Conservation (phyloP, 805 yeast genomes). For the Spathaspora passalidarum region DNA sequence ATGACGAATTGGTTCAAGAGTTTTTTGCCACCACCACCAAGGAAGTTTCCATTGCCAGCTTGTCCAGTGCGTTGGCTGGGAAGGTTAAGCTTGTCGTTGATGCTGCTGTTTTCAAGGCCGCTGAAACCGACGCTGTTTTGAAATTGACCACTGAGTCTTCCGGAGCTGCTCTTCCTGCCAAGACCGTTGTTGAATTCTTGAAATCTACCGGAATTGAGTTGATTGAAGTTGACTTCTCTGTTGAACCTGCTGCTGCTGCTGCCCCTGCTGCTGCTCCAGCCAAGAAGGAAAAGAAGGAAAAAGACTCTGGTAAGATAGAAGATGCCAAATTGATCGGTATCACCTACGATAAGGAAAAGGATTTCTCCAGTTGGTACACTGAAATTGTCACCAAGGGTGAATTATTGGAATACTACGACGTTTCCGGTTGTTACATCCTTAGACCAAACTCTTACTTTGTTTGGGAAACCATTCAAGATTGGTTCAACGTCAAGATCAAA, state of each 20-base stretch:
- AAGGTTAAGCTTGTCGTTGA: slow-evolving; percentile 63
- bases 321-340: slow-evolving; percentile 94
- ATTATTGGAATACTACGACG: slow-evolving; percentile 97
- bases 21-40: slow-evolving; percentile 57
- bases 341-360: slow-evolving; percentile 87
- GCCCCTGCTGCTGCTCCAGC: slow-evolving; percentile 19
- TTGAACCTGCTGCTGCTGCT: slow-evolving; percentile 39
- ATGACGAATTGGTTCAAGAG: slow-evolving; percentile 69
- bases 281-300: slow-evolving; percentile 32
- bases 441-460: slow-evolving; percentile 92
- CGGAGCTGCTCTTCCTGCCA: slow-evolving; percentile 49
- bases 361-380: slow-evolving; percentile 96
- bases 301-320: slow-evolving; percentile 55
- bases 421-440: slow-evolving; percentile 96
- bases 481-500: slow-evolving; percentile 81
- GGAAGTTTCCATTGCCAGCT: slow-evolving; percentile 58
- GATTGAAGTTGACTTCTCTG: slow-evolving; percentile 52
- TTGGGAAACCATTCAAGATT: slow-evolving; percentile 92
- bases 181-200: slow-evolving; percentile 45
- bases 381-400: slow-evolving; percentile 96
- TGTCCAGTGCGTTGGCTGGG: slow-evolving; percentile 44
- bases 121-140: slow-evolving; percentile 31
- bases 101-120: slow-evolving; percentile 39
- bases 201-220: slow-evolving; percentile 49
- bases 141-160: slow-evolving; percentile 51